Evolutionary conservation across 2,329 filamentous ascomycete genomes (phyloP).

Genomic region (Neurospora sp.): DNA sequence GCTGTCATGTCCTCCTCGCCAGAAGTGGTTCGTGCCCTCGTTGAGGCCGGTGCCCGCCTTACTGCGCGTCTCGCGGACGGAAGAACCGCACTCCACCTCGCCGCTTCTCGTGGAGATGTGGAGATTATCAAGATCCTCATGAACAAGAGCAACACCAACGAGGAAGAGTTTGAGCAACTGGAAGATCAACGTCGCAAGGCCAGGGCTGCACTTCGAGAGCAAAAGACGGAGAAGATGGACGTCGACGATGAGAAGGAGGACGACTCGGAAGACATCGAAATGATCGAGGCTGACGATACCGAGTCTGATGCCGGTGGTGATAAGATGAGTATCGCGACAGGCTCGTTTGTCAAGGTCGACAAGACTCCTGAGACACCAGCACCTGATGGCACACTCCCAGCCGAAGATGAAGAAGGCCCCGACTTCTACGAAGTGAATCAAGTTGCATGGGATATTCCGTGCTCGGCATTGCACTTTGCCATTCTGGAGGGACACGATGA

Average conservation of each 20-base stretch:
- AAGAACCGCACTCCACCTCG: conserved; percentile 72
- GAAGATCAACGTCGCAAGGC: conserved; percentile 37
- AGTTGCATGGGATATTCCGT: conserved; percentile 68
- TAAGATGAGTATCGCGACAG: conserved; percentile 45
- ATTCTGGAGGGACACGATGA: conserved; percentile 63
- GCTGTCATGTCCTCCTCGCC: conserved; percentile 60
- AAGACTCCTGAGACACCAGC: conserved; percentile 25
- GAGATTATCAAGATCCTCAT: conserved; percentile 66
- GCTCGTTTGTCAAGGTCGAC: conserved; percentile 63
- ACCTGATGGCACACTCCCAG: conserved; percentile 34
- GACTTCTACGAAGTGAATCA: conserved; percentile 74
- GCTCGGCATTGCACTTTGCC: conserved; percentile 68
- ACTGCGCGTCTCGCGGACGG: conserved; percentile 70
- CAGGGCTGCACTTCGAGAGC: conserved; percentile 13
- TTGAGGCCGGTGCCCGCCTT: conserved; percentile 63
- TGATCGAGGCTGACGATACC: conserved; percentile 33
- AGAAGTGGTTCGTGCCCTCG: conserved; percentile 60
- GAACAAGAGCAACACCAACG: conserved; percentile 63
- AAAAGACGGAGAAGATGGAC: conserved; percentile 22
- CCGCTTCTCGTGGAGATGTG: conserved; percentile 57
- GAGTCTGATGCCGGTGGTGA: conserved; percentile 41
- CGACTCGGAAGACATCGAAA: conserved; percentile 31
- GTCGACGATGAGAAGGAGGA: conserved; percentile 24
- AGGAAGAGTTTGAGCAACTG: conserved; percentile 55
- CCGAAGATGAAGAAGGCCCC: conserved; percentile 56